phyloP scores from a whole-genome alignment of 257 asterid species.

The Fraxinus americana region DNA sequence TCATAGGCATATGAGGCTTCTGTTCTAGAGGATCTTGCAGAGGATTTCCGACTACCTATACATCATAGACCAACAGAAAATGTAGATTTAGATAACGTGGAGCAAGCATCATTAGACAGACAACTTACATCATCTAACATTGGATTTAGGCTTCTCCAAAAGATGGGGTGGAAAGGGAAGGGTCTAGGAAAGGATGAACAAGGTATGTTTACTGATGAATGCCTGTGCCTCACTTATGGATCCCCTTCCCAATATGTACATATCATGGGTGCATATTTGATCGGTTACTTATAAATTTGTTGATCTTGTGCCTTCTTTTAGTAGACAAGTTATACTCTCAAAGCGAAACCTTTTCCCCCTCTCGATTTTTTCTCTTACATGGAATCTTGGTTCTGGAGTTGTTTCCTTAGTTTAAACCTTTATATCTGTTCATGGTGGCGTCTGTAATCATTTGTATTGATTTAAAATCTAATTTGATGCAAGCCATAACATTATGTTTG shows the following conservation, averaged over 20 bases:
- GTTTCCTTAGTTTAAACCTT: background rate
- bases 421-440: background rate
- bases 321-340: background rate
- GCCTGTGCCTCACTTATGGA: slow-evolving; percentile 2
- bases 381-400: background rate
- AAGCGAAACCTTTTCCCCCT: background rate
- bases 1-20: slow-evolving; percentile 65
- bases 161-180: slow-evolving; percentile 99
- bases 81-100: slow-evolving; percentile 85
- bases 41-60: slow-evolving; percentile 88
- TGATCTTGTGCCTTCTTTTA: background rate
- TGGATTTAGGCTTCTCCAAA: slow-evolving; percentile 93
- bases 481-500: background rate
- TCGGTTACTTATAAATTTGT: background rate
- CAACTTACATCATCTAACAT: slow-evolving; percentile 77
- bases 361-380: background rate
- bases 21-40: slow-evolving; percentile 87
- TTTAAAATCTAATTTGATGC: background rate
- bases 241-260: background rate
- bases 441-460: background rate
- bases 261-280: background rate
- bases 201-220: slow-evolving; percentile 48
- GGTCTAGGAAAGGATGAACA: slow-evolving; percentile 98
- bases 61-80: slow-evolving; percentile 83
- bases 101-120: slow-evolving; percentile 90